Base-by-base conservation (phyloP, 345 rosid genomes). In the Turritis glabra region DNA sequence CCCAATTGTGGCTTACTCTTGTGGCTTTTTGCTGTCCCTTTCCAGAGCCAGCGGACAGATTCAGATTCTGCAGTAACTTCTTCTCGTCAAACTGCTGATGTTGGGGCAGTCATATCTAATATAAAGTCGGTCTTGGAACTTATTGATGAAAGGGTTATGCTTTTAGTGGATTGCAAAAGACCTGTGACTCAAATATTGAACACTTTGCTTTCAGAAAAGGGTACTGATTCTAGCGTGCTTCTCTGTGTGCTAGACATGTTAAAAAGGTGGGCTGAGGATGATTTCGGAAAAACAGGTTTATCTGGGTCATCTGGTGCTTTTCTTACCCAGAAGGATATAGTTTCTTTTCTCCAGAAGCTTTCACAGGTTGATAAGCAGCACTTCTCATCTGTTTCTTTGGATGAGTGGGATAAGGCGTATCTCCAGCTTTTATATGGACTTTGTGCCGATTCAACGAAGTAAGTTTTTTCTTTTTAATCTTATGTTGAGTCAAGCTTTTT, bases 331-430 rank as follows among this genome's bases (percentile, higher is more conserved):
- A 90, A 94, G 80, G 98, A 94, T 76, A 80, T 91, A 55, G 83
- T 90, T 38, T 84, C 93, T 76, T 88, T 94, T 69, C 88, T 93
- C 75, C 93, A 87, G 79, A 91, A 85, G 81, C 95, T 94, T 63
- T 91, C 97, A 18, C 97, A 88, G 81, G 93, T 90, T 52, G 99
- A 94, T 81, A 90, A 89, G 82, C 92, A 87, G 54, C 88, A 82
- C 78, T 88, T 91, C 80, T 62, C 83, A 41, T 73, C 87, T 37
- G 83, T 75, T 85, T 86, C 84, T 62, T 60, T 83, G 77, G 96
- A 88, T 76, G 95, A 94, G 81, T 94, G 97, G 98, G 96, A 94
- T 72, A 75, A 80, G 85, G 88, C 87, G 74, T 94, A 91, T 81
- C 97, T 91, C 67, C 90, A 88, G 81, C 96, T 94, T 83, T 93